phyloP scores from a whole-genome alignment of 2,329 filamentous ascomycete species.

The Metarhizium guizhouense region DNA sequence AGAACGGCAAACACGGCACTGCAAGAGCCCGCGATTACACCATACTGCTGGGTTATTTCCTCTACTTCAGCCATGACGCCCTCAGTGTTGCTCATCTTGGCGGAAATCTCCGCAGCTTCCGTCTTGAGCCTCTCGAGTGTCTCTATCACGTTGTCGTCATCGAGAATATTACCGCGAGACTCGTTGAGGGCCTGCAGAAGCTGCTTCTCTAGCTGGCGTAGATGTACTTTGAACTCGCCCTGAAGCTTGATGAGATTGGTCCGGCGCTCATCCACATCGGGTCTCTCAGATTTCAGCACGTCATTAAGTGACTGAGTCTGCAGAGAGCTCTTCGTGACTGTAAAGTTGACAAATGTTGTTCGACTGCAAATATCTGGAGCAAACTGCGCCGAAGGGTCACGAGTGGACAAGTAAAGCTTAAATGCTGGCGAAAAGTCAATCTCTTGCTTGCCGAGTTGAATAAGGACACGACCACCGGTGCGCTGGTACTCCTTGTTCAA shows the following conservation, averaged over 20 bases:
- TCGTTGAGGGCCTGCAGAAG: conserved; percentile 93
- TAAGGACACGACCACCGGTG: conserved; percentile 93
- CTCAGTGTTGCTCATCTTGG: conserved; percentile 93
- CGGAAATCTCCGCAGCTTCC: conserved; percentile 90
- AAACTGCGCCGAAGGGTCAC: conserved; percentile 92
- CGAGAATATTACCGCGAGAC: conserved; percentile 93
- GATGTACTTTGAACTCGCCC: conserved; percentile 97
- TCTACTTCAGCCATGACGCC: conserved; percentile 98
- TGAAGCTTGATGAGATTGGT: conserved; percentile 98
- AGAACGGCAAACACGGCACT: conserved; percentile 95
- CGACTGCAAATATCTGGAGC: conserved; percentile 95
- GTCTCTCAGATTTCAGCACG: conserved; percentile 92
- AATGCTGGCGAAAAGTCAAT: conserved; percentile 98
- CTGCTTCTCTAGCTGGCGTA: conserved; percentile 89
- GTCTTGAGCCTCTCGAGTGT: conserved; percentile 97
- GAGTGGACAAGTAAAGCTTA: conserved; percentile 87
- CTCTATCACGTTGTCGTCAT: conserved; percentile 97
- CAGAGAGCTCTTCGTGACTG: conserved; percentile 95
- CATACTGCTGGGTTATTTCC: conserved; percentile 89
- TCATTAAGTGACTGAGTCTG: conserved; percentile 97
- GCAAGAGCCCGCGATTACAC: conserved; percentile 85
- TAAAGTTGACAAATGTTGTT: conserved; percentile 99
- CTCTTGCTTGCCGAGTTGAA: conserved; percentile 96
- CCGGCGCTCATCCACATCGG: conserved; percentile 91
- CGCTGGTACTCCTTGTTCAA: conserved; percentile 99